These are phyloP conservation scores for Naganishia sp. DNA, from an alignment of 1,284 basidiomycete species.

Conservation along the genomic window DNA sequence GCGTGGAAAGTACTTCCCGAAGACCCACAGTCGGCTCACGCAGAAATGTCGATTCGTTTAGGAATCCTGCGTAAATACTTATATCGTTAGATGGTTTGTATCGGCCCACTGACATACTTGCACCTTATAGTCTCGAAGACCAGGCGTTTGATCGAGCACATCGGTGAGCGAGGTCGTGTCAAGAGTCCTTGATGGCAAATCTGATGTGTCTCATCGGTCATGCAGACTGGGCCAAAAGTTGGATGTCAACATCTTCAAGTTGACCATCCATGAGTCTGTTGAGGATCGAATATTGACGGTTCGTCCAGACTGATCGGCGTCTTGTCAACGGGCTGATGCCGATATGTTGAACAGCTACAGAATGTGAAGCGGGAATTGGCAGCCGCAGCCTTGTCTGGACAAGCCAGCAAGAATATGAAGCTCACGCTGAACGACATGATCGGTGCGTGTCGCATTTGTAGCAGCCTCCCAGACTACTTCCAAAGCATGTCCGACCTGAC, in stretches of 20 bases:
- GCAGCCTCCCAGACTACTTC: no score
- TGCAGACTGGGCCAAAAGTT: conserved; percentile 73
- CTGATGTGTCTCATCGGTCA: not conserved
- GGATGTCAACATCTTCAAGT: conserved; percentile 88
- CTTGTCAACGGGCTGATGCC: conserved; percentile 24
- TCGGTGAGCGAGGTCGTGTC: conserved; percentile 54
- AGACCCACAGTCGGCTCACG: not conserved
- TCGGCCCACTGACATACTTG: not conserved
- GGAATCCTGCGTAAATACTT: conserved; percentile 66
- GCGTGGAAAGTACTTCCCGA: conserved; percentile 21
- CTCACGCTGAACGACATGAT: conserved; percentile 82
- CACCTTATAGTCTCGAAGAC: conserved; percentile 28
- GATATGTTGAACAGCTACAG: conserved; percentile 62
- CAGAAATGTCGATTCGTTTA: not conserved
- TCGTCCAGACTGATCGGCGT: not conserved
- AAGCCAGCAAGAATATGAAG: conserved; percentile 79
- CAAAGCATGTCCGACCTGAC: no score
- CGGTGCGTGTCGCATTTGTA: conserved; percentile 46
- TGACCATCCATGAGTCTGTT: conserved; percentile 83
- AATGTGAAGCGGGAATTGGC: conserved; percentile 83
- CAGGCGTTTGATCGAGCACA: conserved; percentile 87
- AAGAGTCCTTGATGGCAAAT: not conserved
- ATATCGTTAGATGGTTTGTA: conserved; percentile 38
- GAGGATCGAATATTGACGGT: conserved; percentile 71
- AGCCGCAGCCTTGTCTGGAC: conserved; percentile 80